Base-by-base conservation (phyloP, 306 rosid genomes). In the Adenanthera pavonina region DNA sequence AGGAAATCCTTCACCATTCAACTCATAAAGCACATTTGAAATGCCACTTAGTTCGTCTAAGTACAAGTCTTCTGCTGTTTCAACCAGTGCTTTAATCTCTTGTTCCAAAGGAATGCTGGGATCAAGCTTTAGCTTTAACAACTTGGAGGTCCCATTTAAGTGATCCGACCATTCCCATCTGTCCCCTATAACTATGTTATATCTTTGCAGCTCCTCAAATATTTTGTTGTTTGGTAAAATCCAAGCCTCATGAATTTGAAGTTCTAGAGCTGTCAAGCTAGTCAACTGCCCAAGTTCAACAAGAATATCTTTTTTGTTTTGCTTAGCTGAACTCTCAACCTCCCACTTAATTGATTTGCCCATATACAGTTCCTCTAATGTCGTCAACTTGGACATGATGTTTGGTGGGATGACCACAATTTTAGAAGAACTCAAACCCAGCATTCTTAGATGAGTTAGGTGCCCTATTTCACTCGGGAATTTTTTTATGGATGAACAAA, bases 401-500 rank as follows among this genome's bases (percentile, higher is more conserved):
- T 51, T 78, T 5, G 52, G 33, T 49, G 67, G 74, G 65, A 78
- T 78, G 41, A 38, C 41, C 41, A 0, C 30, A 67, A 52, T 10
- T 70, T 6, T 38, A 76, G 78, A 15, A 13, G 0, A 0, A 3
- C 36, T 2, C 60, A 82, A 76, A 59, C 76, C 64, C 61, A 82
- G 38, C 67, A 46, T 11, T n/a, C 34, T 41, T 3, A 76, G 2
- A 7, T 53, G 57, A 59, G 8, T 41, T 5, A 82, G 38, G 0
- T 8, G 5, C 9, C 69, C 52, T 1, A 82, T 36, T 71, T 69
- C 19, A 8, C 0, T 8, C 0, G 82, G 78, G 59, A 82, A 5
- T 0, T 61, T 0, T n/a, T 33, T 2, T 19, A 82, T 48, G 0
- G 10, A 67, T 46, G 0, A 0, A 0, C 0, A 1, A 0, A 11